These are phyloP conservation scores for Keithomyces neogunnii DNA, from an alignment of 2,329 filamentous ascomycete species.

Conservation along the genomic window DNA sequence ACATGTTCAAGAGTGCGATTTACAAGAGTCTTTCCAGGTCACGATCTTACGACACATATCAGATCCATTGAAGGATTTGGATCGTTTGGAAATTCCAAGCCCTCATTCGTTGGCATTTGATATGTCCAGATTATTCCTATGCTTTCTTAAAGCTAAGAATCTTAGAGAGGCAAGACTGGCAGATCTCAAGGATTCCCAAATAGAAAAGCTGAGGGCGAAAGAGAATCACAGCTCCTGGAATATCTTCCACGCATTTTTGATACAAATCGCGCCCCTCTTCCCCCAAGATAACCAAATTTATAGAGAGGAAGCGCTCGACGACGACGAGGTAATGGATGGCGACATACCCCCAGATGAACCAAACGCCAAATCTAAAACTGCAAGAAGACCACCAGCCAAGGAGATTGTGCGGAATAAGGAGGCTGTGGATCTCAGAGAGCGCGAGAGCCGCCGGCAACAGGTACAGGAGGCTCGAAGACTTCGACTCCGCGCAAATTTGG, in stretches of 20 bases:
- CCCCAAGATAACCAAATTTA: slow-evolving; percentile 26
- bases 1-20: slow-evolving; percentile 13
- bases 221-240: slow-evolving; percentile 14
- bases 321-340: slow-evolving; percentile 12
- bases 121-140: slow-evolving; percentile 20
- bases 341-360: neutral
- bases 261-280: slow-evolving; percentile 16
- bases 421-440: slow-evolving; percentile 44
- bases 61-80: slow-evolving; percentile 8
- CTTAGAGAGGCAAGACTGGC: slow-evolving; percentile 11
- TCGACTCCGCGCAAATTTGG: slow-evolving; percentile 38
- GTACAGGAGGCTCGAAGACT: slow-evolving; percentile 45
- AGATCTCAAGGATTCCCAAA: slow-evolving; percentile 2
- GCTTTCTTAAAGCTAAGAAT: slow-evolving; percentile 18
- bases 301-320: slow-evolving; percentile 11
- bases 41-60: slow-evolving; percentile 7
- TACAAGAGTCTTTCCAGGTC: slow-evolving; percentile 6
- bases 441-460: slow-evolving; percentile 42
- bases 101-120: slow-evolving; percentile 19
- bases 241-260: slow-evolving; percentile 20
- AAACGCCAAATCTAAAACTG: slow-evolving; percentile 6
- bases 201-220: slow-evolving; percentile 12
- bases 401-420: slow-evolving; percentile 28
- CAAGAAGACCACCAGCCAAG: slow-evolving; percentile 14
- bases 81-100: slow-evolving; percentile 7